Percentiles rank a stretch among this genome's conserved stretches.
phyloP scores from a whole-genome alignment of 371 early-diverging fungal genomes.

The Actinomucor elegans region DNA sequence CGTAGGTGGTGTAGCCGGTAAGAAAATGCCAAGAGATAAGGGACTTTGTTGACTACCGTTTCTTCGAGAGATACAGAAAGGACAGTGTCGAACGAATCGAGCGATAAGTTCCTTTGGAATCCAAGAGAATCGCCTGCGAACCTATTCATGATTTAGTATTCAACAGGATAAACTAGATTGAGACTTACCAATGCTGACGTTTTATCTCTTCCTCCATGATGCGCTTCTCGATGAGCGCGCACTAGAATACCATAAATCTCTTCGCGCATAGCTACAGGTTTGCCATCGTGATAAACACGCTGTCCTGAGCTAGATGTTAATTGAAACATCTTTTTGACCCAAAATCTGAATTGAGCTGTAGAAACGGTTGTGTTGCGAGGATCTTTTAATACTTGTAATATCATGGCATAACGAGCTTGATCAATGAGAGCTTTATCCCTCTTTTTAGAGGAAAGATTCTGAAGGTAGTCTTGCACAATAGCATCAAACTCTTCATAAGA shows the following conservation, averaged over 20 bases:
- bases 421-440: slow-evolving; percentile 62
- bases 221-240: slow-evolving; percentile 58
- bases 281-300: slow-evolving; percentile 55
- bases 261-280: slow-evolving; percentile 61
- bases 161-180: not conserved
- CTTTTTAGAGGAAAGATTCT: slow-evolving; percentile 59
- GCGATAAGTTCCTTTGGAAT: slow-evolving; percentile 54
- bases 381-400: slow-evolving; percentile 55
- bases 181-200: slow-evolving; percentile 59
- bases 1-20: slow-evolving; percentile 34
- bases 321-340: slow-evolving; percentile 71
- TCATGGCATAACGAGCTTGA: slow-evolving; percentile 53
- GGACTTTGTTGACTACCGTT: slow-evolving; percentile 41
- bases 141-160: not conserved
- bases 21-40: slow-evolving; percentile 22
- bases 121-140: slow-evolving; percentile 47
- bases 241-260: slow-evolving; percentile 60
- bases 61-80: slow-evolving; percentile 48
- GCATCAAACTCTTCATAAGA: slow-evolving; percentile 37
- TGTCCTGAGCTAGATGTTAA: slow-evolving; percentile 43
- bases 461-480: slow-evolving; percentile 54
- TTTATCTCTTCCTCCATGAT: slow-evolving; percentile 65
- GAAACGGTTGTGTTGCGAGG: slow-evolving; percentile 61
- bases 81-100: slow-evolving; percentile 52
- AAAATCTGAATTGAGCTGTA: slow-evolving; percentile 65